Percentiles rank a stretch among this genome's conserved stretches.
Conservation (phyloP, 176 grass and related monocot genomes). For the barley (Hordeum vulgare) region DNA sequence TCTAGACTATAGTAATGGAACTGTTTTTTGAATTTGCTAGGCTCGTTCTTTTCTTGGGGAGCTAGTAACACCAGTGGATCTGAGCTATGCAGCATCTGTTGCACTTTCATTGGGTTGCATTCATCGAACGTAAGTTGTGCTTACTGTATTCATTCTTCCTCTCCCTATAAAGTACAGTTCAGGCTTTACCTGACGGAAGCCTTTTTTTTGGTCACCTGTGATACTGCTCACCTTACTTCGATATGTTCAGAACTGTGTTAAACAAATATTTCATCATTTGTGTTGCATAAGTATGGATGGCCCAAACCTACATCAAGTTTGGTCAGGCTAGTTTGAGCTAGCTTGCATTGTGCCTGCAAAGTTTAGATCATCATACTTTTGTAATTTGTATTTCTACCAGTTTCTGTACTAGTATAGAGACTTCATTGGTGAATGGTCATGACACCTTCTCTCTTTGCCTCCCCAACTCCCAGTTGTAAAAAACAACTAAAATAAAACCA, state of each 20-base stretch:
- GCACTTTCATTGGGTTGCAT: constrained; percentile 91
- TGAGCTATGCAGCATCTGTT: constrained; percentile 66
- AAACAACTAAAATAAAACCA: background rate
- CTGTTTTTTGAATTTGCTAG: constrained; percentile 48
- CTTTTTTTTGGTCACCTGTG: too few species aligned
- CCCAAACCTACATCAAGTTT: background rate
- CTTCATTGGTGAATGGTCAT: background rate
- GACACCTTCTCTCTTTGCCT: background rate
- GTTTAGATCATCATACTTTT: background rate
- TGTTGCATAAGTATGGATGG: background rate
- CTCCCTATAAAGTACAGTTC: background rate
- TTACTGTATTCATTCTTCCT: constrained; percentile 10
- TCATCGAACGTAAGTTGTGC: constrained; percentile 55
- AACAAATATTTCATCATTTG: background rate
- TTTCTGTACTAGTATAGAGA: background rate
- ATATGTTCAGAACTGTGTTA: constrained; percentile 1
- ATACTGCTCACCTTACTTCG: background rate
- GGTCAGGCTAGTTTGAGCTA: background rate
- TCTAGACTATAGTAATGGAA: constrained; percentile 2
- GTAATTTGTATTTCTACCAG: constrained; percentile 1
- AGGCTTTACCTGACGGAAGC: background rate
- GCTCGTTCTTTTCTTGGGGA: constrained; percentile 89
- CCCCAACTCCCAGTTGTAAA: background rate
- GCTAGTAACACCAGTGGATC: constrained; percentile 58
- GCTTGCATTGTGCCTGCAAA: background rate